These are phyloP conservation scores for Filosporella fistucella DNA, from an alignment of 495 filamentous ascomycete species.

Conservation along the genomic window DNA sequence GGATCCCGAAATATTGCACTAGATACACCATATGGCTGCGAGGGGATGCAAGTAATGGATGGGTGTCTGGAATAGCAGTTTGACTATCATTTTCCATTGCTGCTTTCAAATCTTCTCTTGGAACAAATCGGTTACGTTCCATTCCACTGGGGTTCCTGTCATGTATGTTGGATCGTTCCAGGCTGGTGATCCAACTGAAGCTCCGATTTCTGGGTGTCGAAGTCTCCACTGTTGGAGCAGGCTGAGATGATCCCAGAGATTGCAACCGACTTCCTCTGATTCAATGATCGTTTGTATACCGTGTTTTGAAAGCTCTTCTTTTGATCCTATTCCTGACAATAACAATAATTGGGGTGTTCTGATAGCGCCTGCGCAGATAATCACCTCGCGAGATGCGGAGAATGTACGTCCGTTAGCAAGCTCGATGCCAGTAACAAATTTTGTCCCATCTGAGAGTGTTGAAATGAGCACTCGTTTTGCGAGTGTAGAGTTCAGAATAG, in stretches of 20 bases:
- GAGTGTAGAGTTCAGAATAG: slow-evolving; percentile 26
- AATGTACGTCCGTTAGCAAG: background rate
- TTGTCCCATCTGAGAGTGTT: slow-evolving; percentile 21
- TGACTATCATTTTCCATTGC: slow-evolving; percentile 30
- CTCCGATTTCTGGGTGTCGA: slow-evolving; percentile 28
- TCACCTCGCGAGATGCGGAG: slow-evolving; percentile 51
- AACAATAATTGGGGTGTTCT: slow-evolving; percentile 60
- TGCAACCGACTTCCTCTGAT: slow-evolving; percentile 55
- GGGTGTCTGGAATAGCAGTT: background rate
- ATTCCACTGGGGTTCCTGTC: slow-evolving; percentile 28
- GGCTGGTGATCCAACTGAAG: slow-evolving; percentile 27
- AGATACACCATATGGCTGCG: background rate
- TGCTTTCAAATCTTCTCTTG: slow-evolving; percentile 17
- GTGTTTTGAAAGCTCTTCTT: slow-evolving; percentile 38
- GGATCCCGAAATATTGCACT: slow-evolving; percentile 6
- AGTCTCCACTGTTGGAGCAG: slow-evolving; percentile 34
- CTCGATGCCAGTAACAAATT: slow-evolving; percentile 8
- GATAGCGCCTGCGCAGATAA: slow-evolving; percentile 55
- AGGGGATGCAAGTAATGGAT: background rate
- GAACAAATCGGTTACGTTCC: slow-evolving; percentile 18
- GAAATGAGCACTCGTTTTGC: slow-evolving; percentile 25
- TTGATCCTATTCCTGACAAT: slow-evolving; percentile 56
- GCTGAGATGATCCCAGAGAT: slow-evolving; percentile 55
- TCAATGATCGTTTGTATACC: slow-evolving; percentile 47
- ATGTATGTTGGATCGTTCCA: slow-evolving; percentile 27